Conservation (phyloP, 2,329 filamentous ascomycete genomes). For the Didymella lethalis region DNA sequence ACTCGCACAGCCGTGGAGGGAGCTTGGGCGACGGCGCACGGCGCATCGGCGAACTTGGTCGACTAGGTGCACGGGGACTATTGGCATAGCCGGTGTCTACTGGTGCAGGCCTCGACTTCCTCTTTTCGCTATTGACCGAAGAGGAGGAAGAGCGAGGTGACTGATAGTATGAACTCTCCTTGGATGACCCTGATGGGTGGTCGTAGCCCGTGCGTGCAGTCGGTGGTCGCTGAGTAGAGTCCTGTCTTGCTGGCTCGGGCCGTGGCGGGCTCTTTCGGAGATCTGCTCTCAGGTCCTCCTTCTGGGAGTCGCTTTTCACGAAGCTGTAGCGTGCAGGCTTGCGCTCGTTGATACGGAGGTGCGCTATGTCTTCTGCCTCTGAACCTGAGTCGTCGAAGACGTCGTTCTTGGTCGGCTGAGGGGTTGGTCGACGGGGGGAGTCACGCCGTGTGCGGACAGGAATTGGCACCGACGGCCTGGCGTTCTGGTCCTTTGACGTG, state of each 20-base stretch:
- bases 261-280: conserved; percentile 32
- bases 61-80: conserved; percentile 30
- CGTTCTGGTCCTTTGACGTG: conserved; percentile 30
- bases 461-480: conserved; percentile 38
- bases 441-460: conserved; percentile 40
- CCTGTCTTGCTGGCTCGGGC: conserved; percentile 28
- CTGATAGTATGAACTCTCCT: conserved; percentile 30
- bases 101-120: conserved; percentile 29
- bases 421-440: conserved; percentile 25
- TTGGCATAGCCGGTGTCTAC: conserved; percentile 30
- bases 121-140: conserved; percentile 34
- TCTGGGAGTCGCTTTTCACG: conserved; percentile 47
- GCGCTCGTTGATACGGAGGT: conserved; percentile 41
- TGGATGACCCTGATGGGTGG: conserved; percentile 39
- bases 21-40: conserved; percentile 40
- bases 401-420: conserved; percentile 31
- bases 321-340: conserved; percentile 52
- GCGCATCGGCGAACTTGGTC: conserved; percentile 41
- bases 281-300: conserved; percentile 43
- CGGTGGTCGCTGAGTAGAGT: conserved; percentile 27
- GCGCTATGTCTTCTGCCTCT: conserved; percentile 38
- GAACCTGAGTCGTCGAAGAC: conserved; percentile 43
- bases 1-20: conserved; percentile 34
- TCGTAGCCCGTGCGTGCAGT: conserved; percentile 26
- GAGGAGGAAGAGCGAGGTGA: conserved; percentile 47